Conservation (phyloP, 352 stramenopile genomes). For the Phytopythium sindhum region DNA sequence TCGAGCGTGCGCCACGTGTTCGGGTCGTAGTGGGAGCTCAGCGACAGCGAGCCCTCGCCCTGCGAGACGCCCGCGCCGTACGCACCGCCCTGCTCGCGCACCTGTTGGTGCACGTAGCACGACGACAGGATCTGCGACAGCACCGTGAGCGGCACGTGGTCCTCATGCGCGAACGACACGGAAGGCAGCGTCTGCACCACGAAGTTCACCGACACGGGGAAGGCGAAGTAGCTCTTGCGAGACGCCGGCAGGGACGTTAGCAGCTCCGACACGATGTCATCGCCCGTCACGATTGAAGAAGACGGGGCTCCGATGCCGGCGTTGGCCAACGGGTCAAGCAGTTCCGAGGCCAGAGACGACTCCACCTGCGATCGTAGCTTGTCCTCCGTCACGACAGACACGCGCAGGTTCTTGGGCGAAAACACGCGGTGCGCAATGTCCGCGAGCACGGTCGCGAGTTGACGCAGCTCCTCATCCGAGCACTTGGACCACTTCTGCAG, state of each 20-base stretch:
- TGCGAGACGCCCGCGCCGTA: slow-evolving; percentile 73
- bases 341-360: slow-evolving; percentile 32
- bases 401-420: slow-evolving; percentile 41
- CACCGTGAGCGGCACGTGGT: slow-evolving; percentile 75
- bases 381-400: slow-evolving; percentile 76
- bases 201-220: slow-evolving; percentile 81
- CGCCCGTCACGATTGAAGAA: slow-evolving; percentile 6
- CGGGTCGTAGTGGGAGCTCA: slow-evolving; percentile 84
- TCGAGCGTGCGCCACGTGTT: slow-evolving; percentile 79
- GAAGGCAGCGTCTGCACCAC: slow-evolving; percentile 73
- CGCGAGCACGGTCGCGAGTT: slow-evolving; percentile 49
- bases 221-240: slow-evolving; percentile 63
- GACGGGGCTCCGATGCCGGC: neutral
- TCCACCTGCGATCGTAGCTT: slow-evolving; percentile 56
- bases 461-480: slow-evolving; percentile 59
- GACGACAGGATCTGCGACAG: slow-evolving; percentile 83
- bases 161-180: slow-evolving; percentile 64
- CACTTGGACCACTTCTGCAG: slow-evolving; percentile 71
- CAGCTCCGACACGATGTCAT: slow-evolving; percentile 7
- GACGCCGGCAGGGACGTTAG: slow-evolving; percentile 23
- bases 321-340: slow-evolving; percentile 39
- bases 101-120: slow-evolving; percentile 78
- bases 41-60: slow-evolving; percentile 72
- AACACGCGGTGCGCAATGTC: slow-evolving; percentile 63
- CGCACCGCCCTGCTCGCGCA: slow-evolving; percentile 74